Evolutionary conservation across 2,329 filamentous ascomycete genomes (phyloP), one percentile per base, ranked within the genome.

Genomic region (Pseudocercospora musae): DNA sequence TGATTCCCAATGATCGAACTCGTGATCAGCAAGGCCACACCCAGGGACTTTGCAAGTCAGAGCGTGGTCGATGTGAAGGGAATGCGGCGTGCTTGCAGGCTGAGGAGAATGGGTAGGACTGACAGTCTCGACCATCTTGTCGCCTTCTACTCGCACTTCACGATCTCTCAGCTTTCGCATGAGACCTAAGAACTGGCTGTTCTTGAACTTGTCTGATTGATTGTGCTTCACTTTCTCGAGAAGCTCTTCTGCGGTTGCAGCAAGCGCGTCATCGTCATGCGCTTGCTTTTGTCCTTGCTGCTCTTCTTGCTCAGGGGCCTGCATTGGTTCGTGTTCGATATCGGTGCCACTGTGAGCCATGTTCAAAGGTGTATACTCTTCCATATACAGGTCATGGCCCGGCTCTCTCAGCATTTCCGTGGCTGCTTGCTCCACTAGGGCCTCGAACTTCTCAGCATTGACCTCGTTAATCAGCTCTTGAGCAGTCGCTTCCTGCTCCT

Each of bases 101-200:
- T 63, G 63, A 64, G 54, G 67, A 62, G 57, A 60, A 55, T 49
- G 66, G 61, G 67, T 65, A 52, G 64, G 66, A 73, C 75, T 78
- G 63, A 73, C 72, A 62, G 80, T 78, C 70, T 84, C 82, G 50
- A 89, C 85, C 70, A 90, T 81, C 69, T 86, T 84, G 72, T 91
- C 88, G 44, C 88, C 89, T 67, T 90, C 83, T 40, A 95, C 86
- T 54, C 84, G 84, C 13, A 92, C 86, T 77, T 95, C 87, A 59
- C 84, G 81, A 71, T 91, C 87, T 57, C 89, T 84, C 59, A 95
- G 84, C 62, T 85, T 84, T 27, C 89, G 85, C 91, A 96, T 95
- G 50, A 96, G 79, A 3, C 84, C 81, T 0, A 94, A 77, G 71
- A 96, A 96, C 62, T 85, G 85, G 68, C 90, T 93, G 71, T 92